A percentile compares a stretch with the other conserved stretches of the same genome.
phyloP scores from a whole-genome alignment of 768 basidiomycete genomes.

The Boletus reticulatus region DNA sequence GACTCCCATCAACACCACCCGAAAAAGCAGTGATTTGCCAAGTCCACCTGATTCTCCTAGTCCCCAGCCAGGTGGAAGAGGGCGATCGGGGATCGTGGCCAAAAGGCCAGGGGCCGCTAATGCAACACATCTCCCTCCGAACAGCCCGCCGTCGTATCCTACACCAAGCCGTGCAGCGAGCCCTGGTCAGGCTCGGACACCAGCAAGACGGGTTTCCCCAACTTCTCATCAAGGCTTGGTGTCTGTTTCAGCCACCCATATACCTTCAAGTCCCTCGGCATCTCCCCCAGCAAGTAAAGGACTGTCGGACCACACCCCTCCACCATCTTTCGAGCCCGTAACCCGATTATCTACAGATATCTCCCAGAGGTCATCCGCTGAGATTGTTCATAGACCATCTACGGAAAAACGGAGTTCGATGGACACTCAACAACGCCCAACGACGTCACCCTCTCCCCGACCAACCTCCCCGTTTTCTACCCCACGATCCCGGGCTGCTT shows the following conservation, averaged over 20 bases:
- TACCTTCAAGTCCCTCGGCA: slow-evolving; percentile 38
- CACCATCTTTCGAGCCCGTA: slow-evolving; percentile 12
- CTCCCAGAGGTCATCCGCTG: slow-evolving; percentile 38
- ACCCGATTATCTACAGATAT: slow-evolving; percentile 28
- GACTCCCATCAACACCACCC: slow-evolving; percentile 36
- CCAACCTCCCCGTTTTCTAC: slow-evolving; percentile 44
- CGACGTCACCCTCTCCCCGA: slow-evolving; percentile 33
- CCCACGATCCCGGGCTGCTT: slow-evolving; percentile 42
- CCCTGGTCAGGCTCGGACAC: slow-evolving; percentile 43
- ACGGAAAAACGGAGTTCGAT: slow-evolving; percentile 19
- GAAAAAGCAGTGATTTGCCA: slow-evolving; percentile 37
- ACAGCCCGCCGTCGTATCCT: slow-evolving; percentile 39
- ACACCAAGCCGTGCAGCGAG: slow-evolving; percentile 38
- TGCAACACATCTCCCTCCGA: slow-evolving; percentile 41
- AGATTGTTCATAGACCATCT: slow-evolving; percentile 36
- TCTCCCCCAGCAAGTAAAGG: slow-evolving; percentile 31
- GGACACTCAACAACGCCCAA: slow-evolving; percentile 26
- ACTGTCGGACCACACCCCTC: slow-evolving; percentile 23
- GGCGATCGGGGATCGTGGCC: slow-evolving; percentile 33
- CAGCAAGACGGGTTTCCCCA: slow-evolving; percentile 40
- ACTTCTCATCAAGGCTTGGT: slow-evolving; percentile 40
- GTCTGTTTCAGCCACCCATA: slow-evolving; percentile 51
- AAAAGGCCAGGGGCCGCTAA: slow-evolving; percentile 37
- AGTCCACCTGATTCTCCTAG: slow-evolving; percentile 50
- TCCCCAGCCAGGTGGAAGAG: slow-evolving; percentile 39